Evolutionary conservation across 352 stramenopile genomes (phyloP).

Genomic region (Chrysophaeum taylorii): DNA sequence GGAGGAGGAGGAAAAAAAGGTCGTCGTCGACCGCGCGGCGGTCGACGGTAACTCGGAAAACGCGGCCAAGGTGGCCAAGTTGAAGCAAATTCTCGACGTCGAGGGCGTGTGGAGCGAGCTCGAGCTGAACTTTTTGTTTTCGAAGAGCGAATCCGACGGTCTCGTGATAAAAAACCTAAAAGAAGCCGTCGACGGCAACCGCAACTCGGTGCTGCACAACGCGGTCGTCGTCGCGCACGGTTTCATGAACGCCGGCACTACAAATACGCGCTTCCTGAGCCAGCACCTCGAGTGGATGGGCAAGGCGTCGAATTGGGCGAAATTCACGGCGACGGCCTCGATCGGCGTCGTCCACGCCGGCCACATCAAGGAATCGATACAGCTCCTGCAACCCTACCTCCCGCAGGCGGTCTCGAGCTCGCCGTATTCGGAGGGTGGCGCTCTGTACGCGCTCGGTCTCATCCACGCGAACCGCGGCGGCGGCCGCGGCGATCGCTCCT

Average conservation of each 20-base stretch:
- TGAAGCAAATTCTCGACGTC: not conserved
- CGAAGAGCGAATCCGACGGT: slow-evolving; percentile 12
- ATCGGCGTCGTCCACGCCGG: slow-evolving; percentile 96
- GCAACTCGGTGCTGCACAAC: slow-evolving; percentile 94
- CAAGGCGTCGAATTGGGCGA: slow-evolving; percentile 97
- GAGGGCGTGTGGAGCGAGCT: not conserved
- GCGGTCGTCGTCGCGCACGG: slow-evolving; percentile 88
- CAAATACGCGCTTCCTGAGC: slow-evolving; percentile 88
- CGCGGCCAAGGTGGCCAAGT: not conserved
- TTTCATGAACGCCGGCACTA: slow-evolving; percentile 95
- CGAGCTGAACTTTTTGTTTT: slow-evolving; percentile 6
- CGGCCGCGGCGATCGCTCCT: slow-evolving; percentile 38
- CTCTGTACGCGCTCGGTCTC: slow-evolving; percentile 92
- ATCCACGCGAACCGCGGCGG: slow-evolving; percentile 88
- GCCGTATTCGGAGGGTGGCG: slow-evolving; percentile 92
- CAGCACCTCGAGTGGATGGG: slow-evolving; percentile 98
- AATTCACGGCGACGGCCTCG: slow-evolving; percentile 94
- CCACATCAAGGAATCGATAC: slow-evolving; percentile 94
- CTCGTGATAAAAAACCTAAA: slow-evolving; percentile 77
- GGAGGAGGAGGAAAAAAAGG: slow-evolving; percentile 36
- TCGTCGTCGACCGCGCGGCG: slow-evolving; percentile 36
- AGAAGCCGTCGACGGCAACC: slow-evolving; percentile 69
- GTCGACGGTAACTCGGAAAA: slow-evolving; percentile 17
- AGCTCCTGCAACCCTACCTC: slow-evolving; percentile 92
- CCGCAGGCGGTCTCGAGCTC: slow-evolving; percentile 58